phyloP scores from a whole-genome alignment of 139 green algal species.

The Trebouxia sp. region DNA sequence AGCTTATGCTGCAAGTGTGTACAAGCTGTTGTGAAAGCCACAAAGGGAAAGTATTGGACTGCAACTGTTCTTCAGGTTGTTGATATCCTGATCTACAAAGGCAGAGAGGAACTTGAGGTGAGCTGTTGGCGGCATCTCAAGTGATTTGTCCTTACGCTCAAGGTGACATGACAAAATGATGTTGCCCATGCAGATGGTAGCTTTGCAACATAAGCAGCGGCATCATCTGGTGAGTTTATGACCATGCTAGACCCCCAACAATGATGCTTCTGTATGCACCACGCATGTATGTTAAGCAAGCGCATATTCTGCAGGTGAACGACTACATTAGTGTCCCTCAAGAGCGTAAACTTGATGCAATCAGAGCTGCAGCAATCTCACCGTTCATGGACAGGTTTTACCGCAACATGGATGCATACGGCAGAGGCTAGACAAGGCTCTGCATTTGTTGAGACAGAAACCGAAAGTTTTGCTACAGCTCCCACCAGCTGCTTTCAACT shows the following conservation, averaged over 20 bases:
- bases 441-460: too few species aligned
- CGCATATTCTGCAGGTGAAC: slow-evolving; percentile 37
- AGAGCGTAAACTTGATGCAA: not conserved
- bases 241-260: too few species aligned
- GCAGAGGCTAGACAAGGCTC: not conserved
- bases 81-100: slow-evolving; percentile 87
- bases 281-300: not conserved
- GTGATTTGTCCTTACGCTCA: not conserved
- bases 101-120: slow-evolving; percentile 85
- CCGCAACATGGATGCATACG: slow-evolving; percentile 30
- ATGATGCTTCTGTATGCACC: not conserved
- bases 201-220: slow-evolving; percentile 85
- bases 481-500: too few species aligned
- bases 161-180: too few species aligned
- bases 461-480: too few species aligned
- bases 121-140: not conserved
- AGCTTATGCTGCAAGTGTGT: not conserved
- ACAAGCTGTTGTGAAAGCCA: not conserved
- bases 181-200: slow-evolving; percentile 59
- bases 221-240: slow-evolving; percentile 70
- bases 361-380: slow-evolving; percentile 20
- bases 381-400: slow-evolving; percentile 57
- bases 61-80: slow-evolving; percentile 55
- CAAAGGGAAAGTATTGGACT: not conserved
- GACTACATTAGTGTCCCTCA: slow-evolving; percentile 41